Evolutionary conservation across 2,329 filamentous ascomycete species (phyloP).

Genomic region (Colletotrichum siamense): DNA sequence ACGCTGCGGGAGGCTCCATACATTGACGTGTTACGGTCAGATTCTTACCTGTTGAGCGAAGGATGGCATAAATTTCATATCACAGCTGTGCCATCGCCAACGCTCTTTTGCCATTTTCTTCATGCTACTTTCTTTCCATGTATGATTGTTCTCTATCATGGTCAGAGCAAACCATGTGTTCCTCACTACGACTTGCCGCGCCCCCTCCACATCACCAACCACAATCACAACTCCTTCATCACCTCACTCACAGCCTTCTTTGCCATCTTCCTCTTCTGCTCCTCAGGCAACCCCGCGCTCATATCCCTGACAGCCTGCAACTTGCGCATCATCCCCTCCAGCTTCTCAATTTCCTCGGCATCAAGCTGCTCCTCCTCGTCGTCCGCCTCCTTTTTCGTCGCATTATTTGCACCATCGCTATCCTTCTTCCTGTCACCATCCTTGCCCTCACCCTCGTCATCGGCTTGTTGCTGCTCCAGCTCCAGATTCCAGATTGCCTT

Average conservation of each 20-base stretch:
- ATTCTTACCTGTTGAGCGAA: too few species aligned
- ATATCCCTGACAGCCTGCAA: conserved; percentile 67
- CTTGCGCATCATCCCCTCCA: conserved; percentile 69
- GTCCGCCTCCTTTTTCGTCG: background rate
- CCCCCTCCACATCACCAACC: background rate
- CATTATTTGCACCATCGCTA: background rate
- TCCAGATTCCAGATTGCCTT: conserved; percentile 55
- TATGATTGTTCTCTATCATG: background rate
- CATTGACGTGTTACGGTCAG: too few species aligned
- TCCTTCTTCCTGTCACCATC: background rate
- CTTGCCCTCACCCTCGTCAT: background rate
- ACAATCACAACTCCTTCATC: conserved; percentile 61
- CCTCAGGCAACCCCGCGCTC: conserved; percentile 63
- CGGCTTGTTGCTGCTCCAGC: conserved; percentile 25
- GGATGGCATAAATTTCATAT: too few species aligned
- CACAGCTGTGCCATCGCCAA: too few species aligned
- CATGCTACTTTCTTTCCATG: background rate
- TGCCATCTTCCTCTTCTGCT: conserved; percentile 65
- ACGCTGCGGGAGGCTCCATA: too few species aligned
- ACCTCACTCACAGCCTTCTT: conserved; percentile 67
- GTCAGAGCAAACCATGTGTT: background rate
- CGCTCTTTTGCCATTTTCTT: background rate
- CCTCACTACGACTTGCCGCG: background rate
- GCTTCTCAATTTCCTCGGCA: conserved; percentile 58
- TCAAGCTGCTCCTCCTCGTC: conserved; percentile 35